These are phyloP conservation scores for Trichoderma atrobrunneum DNA, from an alignment of 2,329 filamentous ascomycete species.

Conservation along the genomic window DNA sequence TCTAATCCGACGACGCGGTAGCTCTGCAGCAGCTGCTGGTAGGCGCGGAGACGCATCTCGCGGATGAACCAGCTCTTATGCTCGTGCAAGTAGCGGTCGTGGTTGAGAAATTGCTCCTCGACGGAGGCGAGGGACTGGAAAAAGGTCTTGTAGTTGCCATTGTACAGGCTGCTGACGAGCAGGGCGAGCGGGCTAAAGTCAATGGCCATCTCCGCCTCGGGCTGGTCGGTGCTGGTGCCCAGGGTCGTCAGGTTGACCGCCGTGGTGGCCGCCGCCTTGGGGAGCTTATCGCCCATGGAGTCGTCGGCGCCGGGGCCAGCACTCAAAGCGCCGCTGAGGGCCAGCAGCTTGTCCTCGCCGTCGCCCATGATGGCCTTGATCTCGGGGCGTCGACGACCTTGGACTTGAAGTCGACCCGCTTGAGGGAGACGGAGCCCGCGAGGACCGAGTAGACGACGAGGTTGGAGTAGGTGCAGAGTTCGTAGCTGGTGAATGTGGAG, in stretches of 20 bases:
- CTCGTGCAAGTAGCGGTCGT: constrained; percentile 93
- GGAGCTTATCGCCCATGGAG: constrained; percentile 61
- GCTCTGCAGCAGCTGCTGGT: constrained; percentile 94
- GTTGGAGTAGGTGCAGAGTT: constrained; percentile 93
- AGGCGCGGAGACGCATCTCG: constrained; percentile 94
- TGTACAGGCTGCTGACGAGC: constrained; percentile 88
- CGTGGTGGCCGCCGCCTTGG: constrained; percentile 49
- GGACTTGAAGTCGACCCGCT: constrained; percentile 97
- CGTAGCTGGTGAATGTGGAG: constrained; percentile 97
- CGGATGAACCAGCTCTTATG: constrained; percentile 97
- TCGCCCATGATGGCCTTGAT: constrained; percentile 96
- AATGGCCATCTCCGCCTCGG: constrained; percentile 75
- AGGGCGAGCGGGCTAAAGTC: constrained; percentile 88
- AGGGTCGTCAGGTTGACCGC: constrained; percentile 87
- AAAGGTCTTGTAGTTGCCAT: constrained; percentile 89
- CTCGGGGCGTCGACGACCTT: constrained; percentile 97
- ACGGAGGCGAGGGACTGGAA: constrained; percentile 86
- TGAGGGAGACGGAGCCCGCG: constrained; percentile 88
- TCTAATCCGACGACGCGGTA: constrained; percentile 95
- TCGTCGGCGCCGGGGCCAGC: constrained; percentile 79
- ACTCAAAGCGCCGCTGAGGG: constrained; percentile 75
- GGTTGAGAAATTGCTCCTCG: constrained; percentile 89
- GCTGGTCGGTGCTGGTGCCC: constrained; percentile 66
- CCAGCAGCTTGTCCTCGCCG: constrained; percentile 81
- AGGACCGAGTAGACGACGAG: constrained; percentile 95